Base-by-base conservation (phyloP, 1,284 basidiomycete species). In the Trametes polyzona region DNA sequence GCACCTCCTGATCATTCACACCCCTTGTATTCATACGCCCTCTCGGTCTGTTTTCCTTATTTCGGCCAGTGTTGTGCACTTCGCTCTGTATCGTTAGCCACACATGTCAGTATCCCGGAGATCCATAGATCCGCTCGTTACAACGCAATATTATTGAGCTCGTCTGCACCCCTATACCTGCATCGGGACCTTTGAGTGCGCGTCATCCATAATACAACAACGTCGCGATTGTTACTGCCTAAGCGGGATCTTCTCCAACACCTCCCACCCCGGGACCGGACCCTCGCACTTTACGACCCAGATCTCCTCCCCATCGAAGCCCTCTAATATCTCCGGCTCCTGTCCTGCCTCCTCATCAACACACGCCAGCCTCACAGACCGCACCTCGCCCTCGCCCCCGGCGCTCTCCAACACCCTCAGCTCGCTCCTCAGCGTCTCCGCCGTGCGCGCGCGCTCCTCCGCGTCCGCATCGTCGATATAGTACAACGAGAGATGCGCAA, bases 401-500 rank as follows among this genome's bases (percentile, higher is more conserved):
- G 68, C 64, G 7, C 65, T 52, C 11, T 61, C 58, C 32, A 72
- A 66, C 10, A 80, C 64, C 46, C 69, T 72, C 6, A 75, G 74
- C 0, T 67, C 60, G 5, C 71, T 65, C 59, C 71, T 64, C 55
- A 90, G 66, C 37, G 69, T 70, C 44, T 69, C 71, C 43, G 70
- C 66, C 4, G 71, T 66, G 48, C 62, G 66, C 27, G 59, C 61
- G 2, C 81, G 73, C 55, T 78, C 69, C 9, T 66, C 70, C 9
- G 75, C 74, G 62, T 90, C 86, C 24, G 77, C 74, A 52, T 90
- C 83, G 26, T 76, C 77, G 58, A 91, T 83, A 66, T 92, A 92
- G 63, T 81, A 84, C 58, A 92, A 59, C 33, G 90, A 92, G 61
- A 90, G 60, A 68, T 92, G 89, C 12, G 88, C 85, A 59, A 83